Evolutionary conservation across 305 asterid species (phyloP).

Genomic region (Rubia occidens): DNA sequence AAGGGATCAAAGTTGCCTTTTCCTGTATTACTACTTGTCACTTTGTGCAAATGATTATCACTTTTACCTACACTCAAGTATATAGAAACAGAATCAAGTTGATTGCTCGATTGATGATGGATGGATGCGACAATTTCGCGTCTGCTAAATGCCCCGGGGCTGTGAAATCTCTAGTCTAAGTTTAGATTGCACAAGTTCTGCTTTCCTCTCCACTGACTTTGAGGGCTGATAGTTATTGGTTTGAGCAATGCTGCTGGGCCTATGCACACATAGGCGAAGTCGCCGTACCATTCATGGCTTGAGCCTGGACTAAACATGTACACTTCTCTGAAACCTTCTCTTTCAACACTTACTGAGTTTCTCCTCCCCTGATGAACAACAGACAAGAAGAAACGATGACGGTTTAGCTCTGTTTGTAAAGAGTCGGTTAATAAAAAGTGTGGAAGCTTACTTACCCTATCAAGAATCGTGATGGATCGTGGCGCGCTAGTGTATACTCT

Average conservation of each 20-base stretch:
- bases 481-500: slow-evolving; percentile 60
- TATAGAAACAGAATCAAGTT: no score
- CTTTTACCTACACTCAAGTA: no score
- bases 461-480: slow-evolving; percentile 54
- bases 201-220: slow-evolving; percentile 56
- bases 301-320: slow-evolving; percentile 76
- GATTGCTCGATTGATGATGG: no score
- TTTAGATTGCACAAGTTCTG: slow-evolving; percentile 57
- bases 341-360: slow-evolving; percentile 47
- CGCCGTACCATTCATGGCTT: slow-evolving; percentile 45
- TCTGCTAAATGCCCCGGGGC: no score
- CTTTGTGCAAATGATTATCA: no score
- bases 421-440: not conserved
- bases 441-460: slow-evolving; percentile 33
- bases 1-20: no score
- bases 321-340: slow-evolving; percentile 63
- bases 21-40: no score
- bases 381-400: not conserved
- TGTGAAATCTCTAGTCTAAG: slow-evolving; percentile 19
- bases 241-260: slow-evolving; percentile 56
- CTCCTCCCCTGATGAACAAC: slow-evolving; percentile 51
- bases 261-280: slow-evolving; percentile 45
- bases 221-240: slow-evolving; percentile 43
- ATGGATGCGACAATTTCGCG: no score
- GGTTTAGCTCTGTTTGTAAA: not conserved